These are phyloP conservation scores for Scheffersomyces quercinus DNA, from an alignment of 1,139 yeast genomes.

Conservation along the genomic window DNA sequence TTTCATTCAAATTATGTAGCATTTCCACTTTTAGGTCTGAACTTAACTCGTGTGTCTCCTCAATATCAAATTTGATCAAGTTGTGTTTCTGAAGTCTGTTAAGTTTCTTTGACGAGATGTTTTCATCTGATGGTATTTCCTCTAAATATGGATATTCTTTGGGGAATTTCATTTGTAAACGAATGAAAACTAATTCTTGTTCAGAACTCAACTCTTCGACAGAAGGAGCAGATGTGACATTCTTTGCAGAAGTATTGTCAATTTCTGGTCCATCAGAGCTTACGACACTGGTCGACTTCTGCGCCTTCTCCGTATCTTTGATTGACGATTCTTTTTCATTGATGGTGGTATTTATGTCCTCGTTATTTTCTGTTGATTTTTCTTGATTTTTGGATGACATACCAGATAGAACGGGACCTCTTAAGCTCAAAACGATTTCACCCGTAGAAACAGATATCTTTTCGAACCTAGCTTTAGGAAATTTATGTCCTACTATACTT, in stretches of 20 bases:
- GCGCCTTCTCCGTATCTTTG: not conserved
- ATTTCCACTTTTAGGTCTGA: slow-evolving; percentile 51
- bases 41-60: slow-evolving; percentile 72
- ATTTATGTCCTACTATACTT: slow-evolving; percentile 83
- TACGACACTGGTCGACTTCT: not conserved
- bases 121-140: slow-evolving; percentile 35
- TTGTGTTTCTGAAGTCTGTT: slow-evolving; percentile 24
- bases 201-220: slow-evolving; percentile 20
- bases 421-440: slow-evolving; percentile 66
- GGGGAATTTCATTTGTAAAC: slow-evolving; percentile 72
- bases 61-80: slow-evolving; percentile 56
- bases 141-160: slow-evolving; percentile 63
- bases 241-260: not conserved
- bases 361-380: not conserved
- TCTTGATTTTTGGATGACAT: slow-evolving; percentile 1
- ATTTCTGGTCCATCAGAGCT: not conserved
- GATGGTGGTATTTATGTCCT: not conserved
- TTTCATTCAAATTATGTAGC: slow-evolving; percentile 49
- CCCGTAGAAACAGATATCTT: slow-evolving; percentile 88
- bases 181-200: slow-evolving; percentile 64
- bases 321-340: not conserved
- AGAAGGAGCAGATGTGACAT: slow-evolving; percentile 1
- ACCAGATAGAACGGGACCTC: slow-evolving; percentile 66
- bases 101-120: slow-evolving; percentile 19
- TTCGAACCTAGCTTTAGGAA: slow-evolving; percentile 85